Percentiles rank a stretch among this genome's conserved stretches.
Evolutionary conservation across 108 stramenopile species (phyloP).

Genomic region (Tribonema minus): DNA sequence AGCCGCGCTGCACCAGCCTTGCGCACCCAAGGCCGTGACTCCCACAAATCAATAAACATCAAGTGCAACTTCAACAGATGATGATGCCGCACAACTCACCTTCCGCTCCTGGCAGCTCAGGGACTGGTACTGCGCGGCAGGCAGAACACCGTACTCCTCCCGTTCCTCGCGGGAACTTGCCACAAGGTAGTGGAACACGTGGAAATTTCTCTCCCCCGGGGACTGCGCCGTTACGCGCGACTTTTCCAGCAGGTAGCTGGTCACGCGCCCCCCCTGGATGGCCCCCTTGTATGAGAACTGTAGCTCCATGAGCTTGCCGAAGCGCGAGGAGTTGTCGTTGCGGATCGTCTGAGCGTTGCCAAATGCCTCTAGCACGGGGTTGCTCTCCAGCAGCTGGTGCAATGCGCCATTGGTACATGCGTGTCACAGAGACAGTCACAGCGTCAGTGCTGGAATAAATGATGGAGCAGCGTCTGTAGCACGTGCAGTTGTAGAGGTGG

Average conservation of each 20-base stretch:
- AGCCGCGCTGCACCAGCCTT: too few species aligned
- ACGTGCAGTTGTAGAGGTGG: too few species aligned
- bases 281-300: conserved; percentile 55
- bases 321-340: conserved; percentile 67
- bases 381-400: conserved; percentile 76
- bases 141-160: conserved; percentile 9
- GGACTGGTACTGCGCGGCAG: too few species aligned
- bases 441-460: too few species aligned
- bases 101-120: too few species aligned
- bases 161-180: conserved; percentile 46
- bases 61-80: too few species aligned
- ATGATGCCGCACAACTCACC: too few species aligned
- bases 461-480: too few species aligned
- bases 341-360: conserved; percentile 78
- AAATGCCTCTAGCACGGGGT: conserved; percentile 89
- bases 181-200: conserved; percentile 70
- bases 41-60: too few species aligned
- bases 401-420: too few species aligned
- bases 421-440: too few species aligned
- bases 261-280: conserved; percentile 67
- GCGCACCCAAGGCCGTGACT: too few species aligned
- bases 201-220: conserved; percentile 65
- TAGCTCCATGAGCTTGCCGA: conserved; percentile 83
- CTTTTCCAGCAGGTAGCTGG: conserved; percentile 86
- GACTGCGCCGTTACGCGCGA: conserved; percentile 69